phyloP scores from a whole-genome alignment of 1,284 basidiomycete species.

The Trichosporon sp. region DNA sequence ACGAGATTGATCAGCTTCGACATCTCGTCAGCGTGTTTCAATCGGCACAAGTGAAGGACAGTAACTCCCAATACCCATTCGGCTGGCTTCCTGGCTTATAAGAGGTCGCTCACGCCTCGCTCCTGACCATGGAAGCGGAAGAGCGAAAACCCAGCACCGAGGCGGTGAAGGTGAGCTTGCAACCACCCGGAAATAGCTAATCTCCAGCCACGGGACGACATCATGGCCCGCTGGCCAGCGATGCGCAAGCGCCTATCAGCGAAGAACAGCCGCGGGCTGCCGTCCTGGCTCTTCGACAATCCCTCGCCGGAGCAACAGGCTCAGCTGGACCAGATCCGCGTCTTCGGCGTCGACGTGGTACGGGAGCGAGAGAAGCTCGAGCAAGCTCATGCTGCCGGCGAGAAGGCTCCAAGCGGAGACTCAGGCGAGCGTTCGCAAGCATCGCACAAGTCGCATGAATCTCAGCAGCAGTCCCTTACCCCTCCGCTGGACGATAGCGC shows the following conservation, averaged over 20 bases:
- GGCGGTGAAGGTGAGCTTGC: background rate
- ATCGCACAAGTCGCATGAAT: background rate
- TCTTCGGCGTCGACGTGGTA: conserved; percentile 29
- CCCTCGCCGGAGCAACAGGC: conserved; percentile 11
- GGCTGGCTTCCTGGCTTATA: too few species aligned
- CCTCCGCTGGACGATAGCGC: background rate
- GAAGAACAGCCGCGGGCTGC: conserved; percentile 12
- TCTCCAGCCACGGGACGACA: background rate
- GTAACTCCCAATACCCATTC: too few species aligned
- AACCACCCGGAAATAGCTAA: background rate
- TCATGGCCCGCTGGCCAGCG: background rate
- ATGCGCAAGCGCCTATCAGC: background rate
- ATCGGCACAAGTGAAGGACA: too few species aligned
- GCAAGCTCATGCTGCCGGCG: too few species aligned
- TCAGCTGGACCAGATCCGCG: conserved; percentile 22
- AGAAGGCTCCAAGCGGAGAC: too few species aligned
- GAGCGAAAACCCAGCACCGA: background rate
- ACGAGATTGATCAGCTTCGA: too few species aligned
- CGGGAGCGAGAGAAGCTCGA: background rate
- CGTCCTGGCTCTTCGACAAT: conserved; percentile 31
- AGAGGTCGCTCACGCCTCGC: background rate
- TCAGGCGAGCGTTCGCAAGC: background rate
- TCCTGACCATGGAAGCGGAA: background rate
- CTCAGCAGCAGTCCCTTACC: background rate
- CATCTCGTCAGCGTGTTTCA: too few species aligned